A percentile compares a stretch with the other conserved stretches of the same genome.
Evolutionary conservation across 345 rosid genomes (phyloP).

Genomic region (Schrenkiella parvula): DNA sequence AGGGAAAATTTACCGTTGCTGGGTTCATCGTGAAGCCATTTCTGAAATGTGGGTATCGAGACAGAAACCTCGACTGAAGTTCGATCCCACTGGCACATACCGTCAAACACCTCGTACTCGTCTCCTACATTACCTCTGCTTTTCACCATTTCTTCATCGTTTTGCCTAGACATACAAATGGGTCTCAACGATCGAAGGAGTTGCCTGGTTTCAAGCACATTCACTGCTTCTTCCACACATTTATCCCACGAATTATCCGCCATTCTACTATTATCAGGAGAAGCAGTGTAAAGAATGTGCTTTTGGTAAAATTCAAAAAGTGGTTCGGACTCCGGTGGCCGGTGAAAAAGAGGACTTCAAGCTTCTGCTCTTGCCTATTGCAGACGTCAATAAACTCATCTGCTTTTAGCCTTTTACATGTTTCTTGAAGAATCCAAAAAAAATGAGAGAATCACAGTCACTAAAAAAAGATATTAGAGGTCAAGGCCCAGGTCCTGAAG

Average conservation of each 20-base stretch:
- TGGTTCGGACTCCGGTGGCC: neutral
- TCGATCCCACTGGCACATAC: constrained; percentile 79
- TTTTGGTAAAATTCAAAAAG: neutral
- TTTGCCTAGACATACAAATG: constrained; percentile 42
- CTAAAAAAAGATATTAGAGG: too few species aligned
- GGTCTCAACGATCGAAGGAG: constrained; percentile 81
- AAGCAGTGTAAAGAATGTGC: neutral
- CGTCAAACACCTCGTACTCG: constrained; percentile 61
- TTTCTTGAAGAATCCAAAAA: neutral
- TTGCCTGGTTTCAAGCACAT: constrained; percentile 58
- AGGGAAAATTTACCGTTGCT: constrained; percentile 52
- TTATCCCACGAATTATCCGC: constrained; percentile 54
- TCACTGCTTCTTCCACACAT: constrained; percentile 72
- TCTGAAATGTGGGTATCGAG: constrained; percentile 54
- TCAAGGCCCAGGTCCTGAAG: neutral
- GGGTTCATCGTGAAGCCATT: constrained; percentile 81
- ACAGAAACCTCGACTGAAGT: constrained; percentile 64
- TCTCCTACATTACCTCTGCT: constrained; percentile 13
- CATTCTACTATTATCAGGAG: neutral
- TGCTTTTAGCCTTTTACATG: too few species aligned
- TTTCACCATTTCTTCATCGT: neutral
- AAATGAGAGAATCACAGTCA: neutral
- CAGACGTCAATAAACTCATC: neutral
- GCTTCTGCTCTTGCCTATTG: neutral
- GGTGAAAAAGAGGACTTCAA: neutral